Conservation (phyloP, 2,329 filamentous ascomycete species). For the Fusarium heterosporum region DNA sequence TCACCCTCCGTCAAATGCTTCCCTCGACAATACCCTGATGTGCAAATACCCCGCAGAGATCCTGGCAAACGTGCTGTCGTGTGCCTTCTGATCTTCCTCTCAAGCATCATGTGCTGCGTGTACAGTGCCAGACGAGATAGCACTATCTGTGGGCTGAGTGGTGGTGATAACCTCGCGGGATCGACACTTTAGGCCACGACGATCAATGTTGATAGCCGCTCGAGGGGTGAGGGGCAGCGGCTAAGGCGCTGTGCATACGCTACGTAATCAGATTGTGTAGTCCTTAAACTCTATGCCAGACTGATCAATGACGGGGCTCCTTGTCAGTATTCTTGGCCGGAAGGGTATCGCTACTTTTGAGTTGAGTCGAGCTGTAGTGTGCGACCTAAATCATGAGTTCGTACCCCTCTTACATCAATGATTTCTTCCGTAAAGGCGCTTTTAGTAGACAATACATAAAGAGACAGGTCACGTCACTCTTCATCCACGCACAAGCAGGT, state of each 20-base stretch:
- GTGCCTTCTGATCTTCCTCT: not conserved
- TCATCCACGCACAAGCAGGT: conserved; percentile 1
- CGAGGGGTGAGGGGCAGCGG: conserved; percentile 12
- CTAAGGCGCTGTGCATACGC: not conserved
- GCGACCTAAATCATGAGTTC: too few relatives aligned
- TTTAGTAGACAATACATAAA: not conserved
- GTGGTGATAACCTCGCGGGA: conserved; percentile 33
- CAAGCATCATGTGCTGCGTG: not conserved
- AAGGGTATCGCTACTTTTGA: too few relatives aligned
- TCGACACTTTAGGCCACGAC: conserved; percentile 17
- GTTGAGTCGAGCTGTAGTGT: too few relatives aligned
- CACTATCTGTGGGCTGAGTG: conserved; percentile 16
- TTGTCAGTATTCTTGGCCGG: too few relatives aligned
- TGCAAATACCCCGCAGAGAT: not conserved
- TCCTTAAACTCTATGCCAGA: not conserved
- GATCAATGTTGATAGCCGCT: conserved; percentile 9
- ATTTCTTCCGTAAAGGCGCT: too few relatives aligned
- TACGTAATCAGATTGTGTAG: not conserved
- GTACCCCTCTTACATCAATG: not conserved
- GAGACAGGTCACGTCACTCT: conserved; percentile 1
- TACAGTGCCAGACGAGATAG: not conserved
- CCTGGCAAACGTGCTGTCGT: not conserved
- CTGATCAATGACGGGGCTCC: not conserved
- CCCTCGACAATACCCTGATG: conserved; percentile 1
- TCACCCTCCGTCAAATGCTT: conserved; percentile 15